Evolutionary conservation across 345 rosid species (phyloP).

Genomic region (Garcia nutans): DNA sequence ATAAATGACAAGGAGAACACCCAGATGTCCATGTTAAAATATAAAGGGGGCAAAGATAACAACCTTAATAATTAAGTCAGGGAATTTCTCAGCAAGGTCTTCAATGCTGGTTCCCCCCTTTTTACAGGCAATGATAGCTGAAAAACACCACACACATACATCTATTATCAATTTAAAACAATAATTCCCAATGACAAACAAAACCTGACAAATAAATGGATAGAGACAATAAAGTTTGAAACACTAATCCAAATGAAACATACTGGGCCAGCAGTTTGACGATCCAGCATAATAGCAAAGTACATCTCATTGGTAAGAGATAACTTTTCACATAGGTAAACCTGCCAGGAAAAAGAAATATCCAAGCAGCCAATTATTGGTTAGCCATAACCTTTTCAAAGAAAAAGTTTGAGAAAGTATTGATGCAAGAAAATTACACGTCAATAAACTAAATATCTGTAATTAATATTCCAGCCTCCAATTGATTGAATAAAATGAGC

Average conservation of each 20-base stretch:
- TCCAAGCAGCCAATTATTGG: slow-evolving; percentile 8
- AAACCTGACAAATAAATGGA: slow-evolving; percentile 1
- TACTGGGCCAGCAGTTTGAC: slow-evolving; percentile 96
- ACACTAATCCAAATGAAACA: slow-evolving; percentile 27
- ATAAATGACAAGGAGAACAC: slow-evolving; percentile 11
- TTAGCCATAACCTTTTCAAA: background rate
- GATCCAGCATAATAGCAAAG: slow-evolving; percentile 94
- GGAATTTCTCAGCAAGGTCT: slow-evolving; percentile 98
- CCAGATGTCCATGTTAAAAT: slow-evolving; percentile 14
- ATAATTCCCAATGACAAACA: background rate
- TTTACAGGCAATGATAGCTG: slow-evolving; percentile 91
- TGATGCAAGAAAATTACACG: background rate
- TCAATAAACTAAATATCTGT: background rate
- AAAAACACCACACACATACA: slow-evolving; percentile 20
- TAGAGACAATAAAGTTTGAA: slow-evolving; percentile 2
- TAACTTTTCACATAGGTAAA: slow-evolving; percentile 87
- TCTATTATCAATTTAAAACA: slow-evolving; percentile 4
- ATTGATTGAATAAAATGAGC: background rate
- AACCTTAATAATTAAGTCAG: slow-evolving; percentile 95
- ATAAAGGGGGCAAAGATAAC: slow-evolving; percentile 5
- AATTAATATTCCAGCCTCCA: background rate
- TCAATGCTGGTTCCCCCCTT: slow-evolving; percentile 99
- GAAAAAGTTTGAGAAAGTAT: background rate
- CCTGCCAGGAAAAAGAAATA: slow-evolving; percentile 47
- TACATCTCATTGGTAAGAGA: slow-evolving; percentile 98